A percentile compares a stretch with the other conserved stretches of the same genome.
phyloP scores from a whole-genome alignment of 352 stramenopile species.

The Aphanomyces invadans region DNA sequence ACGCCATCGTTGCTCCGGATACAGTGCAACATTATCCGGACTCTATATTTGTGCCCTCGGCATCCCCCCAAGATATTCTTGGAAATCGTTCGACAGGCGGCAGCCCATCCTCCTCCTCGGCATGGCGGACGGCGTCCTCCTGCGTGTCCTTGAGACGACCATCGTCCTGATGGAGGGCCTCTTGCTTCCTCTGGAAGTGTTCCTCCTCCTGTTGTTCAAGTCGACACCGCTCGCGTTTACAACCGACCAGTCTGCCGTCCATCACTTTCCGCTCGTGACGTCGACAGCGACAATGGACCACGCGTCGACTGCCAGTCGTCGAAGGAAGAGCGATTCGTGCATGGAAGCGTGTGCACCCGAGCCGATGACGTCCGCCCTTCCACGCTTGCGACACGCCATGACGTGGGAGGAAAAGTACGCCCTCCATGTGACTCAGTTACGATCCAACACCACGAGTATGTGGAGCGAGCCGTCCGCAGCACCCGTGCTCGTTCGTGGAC shows the following conservation, averaged over 20 bases:
- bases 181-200: conserved; percentile 2
- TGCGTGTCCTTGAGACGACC: background rate
- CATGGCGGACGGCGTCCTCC: background rate
- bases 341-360: background rate
- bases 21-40: background rate
- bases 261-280: background rate
- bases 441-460: conserved; percentile 27
- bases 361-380: background rate
- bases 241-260: background rate
- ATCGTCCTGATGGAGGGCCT: conserved; percentile 4
- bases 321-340: background rate
- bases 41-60: background rate
- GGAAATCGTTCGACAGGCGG: background rate
- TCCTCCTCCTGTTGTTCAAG: conserved; percentile 5
- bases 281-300: no score
- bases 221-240: background rate
- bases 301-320: no score
- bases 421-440: background rate
- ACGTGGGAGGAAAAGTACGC: conserved; percentile 12
- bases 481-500: conserved; percentile 46
- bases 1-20: background rate
- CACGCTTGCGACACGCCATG: background rate
- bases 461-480: conserved; percentile 49
- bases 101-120: background rate
- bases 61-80: background rate